These are phyloP conservation scores for Solanum tacnaense DNA, from an alignment of 257 asterid genomes.

Conservation along the genomic window DNA sequence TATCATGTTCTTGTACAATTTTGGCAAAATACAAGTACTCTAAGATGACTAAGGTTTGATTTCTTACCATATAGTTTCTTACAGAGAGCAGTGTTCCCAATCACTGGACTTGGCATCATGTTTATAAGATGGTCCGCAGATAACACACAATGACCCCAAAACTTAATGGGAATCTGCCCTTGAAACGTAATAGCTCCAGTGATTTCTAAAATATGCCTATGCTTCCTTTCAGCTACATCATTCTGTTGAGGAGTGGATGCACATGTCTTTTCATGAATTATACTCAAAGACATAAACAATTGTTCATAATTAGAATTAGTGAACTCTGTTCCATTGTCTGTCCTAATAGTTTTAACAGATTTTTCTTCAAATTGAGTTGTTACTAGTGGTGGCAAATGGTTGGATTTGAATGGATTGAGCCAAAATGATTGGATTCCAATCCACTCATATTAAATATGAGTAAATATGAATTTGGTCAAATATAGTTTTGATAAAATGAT, in stretches of 20 bases:
- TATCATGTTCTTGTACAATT: neutral
- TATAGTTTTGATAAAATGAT: no score
- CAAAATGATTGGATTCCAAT: no score
- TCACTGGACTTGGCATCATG: neutral
- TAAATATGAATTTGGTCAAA: no score
- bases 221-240: neutral
- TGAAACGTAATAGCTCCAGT: neutral
- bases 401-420: no score
- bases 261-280: neutral
- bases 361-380: neutral
- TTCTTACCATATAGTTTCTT: neutral
- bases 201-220: no score
- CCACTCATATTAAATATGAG: no score
- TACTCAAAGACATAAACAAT: neutral
- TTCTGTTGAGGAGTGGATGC: neutral
- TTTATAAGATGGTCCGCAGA: neutral
- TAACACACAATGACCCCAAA: neutral
- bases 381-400: no score
- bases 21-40: neutral
- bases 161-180: neutral
- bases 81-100: neutral
- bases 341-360: no score
- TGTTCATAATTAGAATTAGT: no score
- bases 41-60: neutral
- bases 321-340: neutral